These are phyloP conservation scores for Pterocarpus santalinus DNA, from an alignment of 306 rosid genomes.

Conservation along the genomic window DNA sequence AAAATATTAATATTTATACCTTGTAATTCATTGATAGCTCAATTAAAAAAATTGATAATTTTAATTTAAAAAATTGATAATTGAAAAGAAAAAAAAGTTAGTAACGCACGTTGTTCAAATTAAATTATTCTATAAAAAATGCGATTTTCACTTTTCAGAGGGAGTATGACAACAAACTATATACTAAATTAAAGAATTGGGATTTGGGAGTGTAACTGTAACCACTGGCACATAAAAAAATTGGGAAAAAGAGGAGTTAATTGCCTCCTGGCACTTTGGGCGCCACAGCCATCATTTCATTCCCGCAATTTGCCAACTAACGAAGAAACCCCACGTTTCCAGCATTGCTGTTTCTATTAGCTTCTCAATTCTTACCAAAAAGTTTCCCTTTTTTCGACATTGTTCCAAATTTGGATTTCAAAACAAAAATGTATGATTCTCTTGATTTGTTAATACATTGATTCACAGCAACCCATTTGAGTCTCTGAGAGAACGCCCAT, in stretches of 20 bases:
- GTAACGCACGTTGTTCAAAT: too few species aligned
- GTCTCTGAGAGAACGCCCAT: slow-evolving; percentile 14
- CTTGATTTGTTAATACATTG: neutral
- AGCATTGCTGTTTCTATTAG: slow-evolving; percentile 42
- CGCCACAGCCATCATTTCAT: slow-evolving; percentile 2
- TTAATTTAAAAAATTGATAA: too few species aligned
- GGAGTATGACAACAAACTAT: too few species aligned
- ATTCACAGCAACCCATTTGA: slow-evolving; percentile 37
- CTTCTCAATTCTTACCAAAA: slow-evolving; percentile 27
- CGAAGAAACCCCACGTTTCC: slow-evolving; percentile 38
- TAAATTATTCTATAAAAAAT: too few species aligned
- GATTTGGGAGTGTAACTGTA: too few species aligned
- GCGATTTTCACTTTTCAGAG: too few species aligned
- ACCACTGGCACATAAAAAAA: too few species aligned
- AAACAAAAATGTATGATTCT: neutral
- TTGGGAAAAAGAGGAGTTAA: too few species aligned
- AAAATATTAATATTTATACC: too few species aligned
- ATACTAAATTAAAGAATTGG: too few species aligned
- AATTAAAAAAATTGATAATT: too few species aligned
- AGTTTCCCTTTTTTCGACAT: neutral
- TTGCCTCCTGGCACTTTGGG: neutral
- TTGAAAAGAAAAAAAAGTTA: too few species aligned
- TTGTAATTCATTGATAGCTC: rapidly evolving
- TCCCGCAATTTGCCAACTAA: slow-evolving; percentile 25
- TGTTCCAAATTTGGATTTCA: slow-evolving; percentile 45